These are phyloP conservation scores for Metarhizium brunneum DNA, from an alignment of 2,329 filamentous ascomycete genomes.

Conservation along the genomic window DNA sequence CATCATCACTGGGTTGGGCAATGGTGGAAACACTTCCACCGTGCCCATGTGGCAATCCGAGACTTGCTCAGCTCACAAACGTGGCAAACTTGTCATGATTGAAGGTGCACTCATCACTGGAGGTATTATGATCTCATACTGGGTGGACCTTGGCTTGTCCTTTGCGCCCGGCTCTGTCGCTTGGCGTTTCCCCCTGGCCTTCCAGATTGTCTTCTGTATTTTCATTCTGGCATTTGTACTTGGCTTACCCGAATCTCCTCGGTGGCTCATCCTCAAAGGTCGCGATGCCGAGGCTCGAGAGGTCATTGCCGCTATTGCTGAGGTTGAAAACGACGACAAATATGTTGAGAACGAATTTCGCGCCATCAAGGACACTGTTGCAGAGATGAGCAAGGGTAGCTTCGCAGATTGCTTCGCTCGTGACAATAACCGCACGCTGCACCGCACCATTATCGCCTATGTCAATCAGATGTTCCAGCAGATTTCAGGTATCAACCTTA, in stretches of 20 bases:
- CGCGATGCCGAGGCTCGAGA: conserved; percentile 36
- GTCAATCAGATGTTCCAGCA: conserved; percentile 58
- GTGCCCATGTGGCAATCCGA: conserved; percentile 53
- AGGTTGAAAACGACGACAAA: conserved; percentile 43
- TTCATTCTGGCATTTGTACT: conserved; percentile 46
- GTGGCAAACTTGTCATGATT: conserved; percentile 52
- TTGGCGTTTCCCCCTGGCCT: conserved; percentile 51
- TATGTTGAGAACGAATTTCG: conserved; percentile 49
- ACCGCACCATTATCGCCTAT: conserved; percentile 50
- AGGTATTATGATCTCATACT: conserved; percentile 49
- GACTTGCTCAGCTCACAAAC: conserved; percentile 45
- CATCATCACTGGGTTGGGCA: conserved; percentile 49
- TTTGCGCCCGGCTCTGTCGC: conserved; percentile 32
- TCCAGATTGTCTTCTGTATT: conserved; percentile 47
- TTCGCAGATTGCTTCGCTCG: conserved; percentile 50
- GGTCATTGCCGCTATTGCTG: conserved; percentile 44
- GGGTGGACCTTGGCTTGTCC: conserved; percentile 50
- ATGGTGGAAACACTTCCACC: conserved; percentile 48
- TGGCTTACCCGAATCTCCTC: conserved; percentile 44
- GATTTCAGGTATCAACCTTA: conserved; percentile 53
- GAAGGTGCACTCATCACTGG: conserved; percentile 49
- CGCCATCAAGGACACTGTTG: conserved; percentile 57
- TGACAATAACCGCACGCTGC: conserved; percentile 46
- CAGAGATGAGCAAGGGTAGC: conserved; percentile 55
- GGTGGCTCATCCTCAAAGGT: conserved; percentile 37